Base-by-base conservation (phyloP, 2,329 filamentous ascomycete species). In the Hypoxylon sp. region DNA sequence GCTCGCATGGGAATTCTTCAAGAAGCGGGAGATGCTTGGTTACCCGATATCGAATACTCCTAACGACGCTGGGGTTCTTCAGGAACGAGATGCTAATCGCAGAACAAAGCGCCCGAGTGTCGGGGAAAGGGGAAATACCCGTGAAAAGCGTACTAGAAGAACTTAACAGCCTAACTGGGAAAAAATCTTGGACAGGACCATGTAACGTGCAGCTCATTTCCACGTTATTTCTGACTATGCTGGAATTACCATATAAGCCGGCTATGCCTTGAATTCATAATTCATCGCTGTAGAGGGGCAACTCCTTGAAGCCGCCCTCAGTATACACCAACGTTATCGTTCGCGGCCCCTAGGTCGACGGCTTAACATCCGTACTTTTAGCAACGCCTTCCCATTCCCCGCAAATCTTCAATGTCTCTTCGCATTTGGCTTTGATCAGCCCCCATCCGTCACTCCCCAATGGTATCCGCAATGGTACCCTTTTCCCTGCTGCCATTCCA, bases 391-490 rank as follows among this genome's bases (percentile, higher is more conserved):
- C 80, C 72, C 82, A 85, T 50, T 80, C 81, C 6, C 80, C 76
- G n/a, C 82, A 79, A 4, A 81, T 80, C 65, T 83, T 79, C 30
- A 76, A 58, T 50, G 84, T 84, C 11, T 75, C 73, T 44, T 86
- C 80, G 20, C 86, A 77, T 75, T 87, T 87, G 0, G 74, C 70
- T 66, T 77, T 82, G 20, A 88, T 80, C 4, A 66, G 75, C 1
- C 71, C 69, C 71, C 82, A 87, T 0, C 83, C 82, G 73, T 87
- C 85, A 0, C 78, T 83, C 0, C 85, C 85, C 10, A 88, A 76
- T 0, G 84, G 78, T 13, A 84, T 79, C 28, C 85, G 76, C 6
- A 87, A 68, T 3, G 85, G 85, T 1, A 77, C 28, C 0, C 44
- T 54, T 46, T 59, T 76, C 0, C 75, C 76, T 1, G 64, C 69